Conservation (phyloP, 2,329 filamentous ascomycete genomes). For the Dothidotthia symphoricarpi region DNA sequence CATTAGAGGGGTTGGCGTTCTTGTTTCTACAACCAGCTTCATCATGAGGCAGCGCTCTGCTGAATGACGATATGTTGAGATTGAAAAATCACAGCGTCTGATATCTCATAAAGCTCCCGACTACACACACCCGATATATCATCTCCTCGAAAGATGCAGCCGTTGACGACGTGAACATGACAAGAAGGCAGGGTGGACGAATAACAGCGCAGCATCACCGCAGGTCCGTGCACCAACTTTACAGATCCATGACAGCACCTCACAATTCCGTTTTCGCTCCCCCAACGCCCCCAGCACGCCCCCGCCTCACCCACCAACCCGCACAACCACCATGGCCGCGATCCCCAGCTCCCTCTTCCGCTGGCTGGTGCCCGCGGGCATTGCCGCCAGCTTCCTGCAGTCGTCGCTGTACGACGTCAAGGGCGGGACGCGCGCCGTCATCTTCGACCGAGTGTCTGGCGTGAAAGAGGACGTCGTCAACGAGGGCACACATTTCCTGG, state of each 20-base stretch:
- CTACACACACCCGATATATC: no score
- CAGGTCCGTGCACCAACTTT: constrained; percentile 11
- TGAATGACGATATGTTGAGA: no score
- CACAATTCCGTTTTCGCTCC: constrained; percentile 10
- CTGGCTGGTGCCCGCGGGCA: constrained; percentile 69
- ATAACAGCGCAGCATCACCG: constrained; percentile 15
- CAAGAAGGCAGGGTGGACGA: constrained; percentile 6
- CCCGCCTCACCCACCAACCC: constrained; percentile 1
- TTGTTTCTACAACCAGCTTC: no score
- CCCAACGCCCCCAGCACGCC: constrained; percentile 7
- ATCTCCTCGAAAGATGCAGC: no score
- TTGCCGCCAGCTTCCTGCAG: constrained; percentile 67
- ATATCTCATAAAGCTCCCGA: no score
- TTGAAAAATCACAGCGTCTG: no score
- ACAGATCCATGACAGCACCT: constrained; percentile 15
- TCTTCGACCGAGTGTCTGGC: constrained; percentile 90
- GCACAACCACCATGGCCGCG: constrained; percentile 38
- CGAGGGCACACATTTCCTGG: constrained; percentile 93
- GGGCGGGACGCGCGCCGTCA: constrained; percentile 90
- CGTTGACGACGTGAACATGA: no score
- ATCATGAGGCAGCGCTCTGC: no score
- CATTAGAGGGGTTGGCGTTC: no score
- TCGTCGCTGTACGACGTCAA: constrained; percentile 95
- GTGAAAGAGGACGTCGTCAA: constrained; percentile 91
- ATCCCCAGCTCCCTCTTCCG: constrained; percentile 38